Base-by-base conservation (phyloP, 768 basidiomycete species). In the button mushroom (Agaricus bisporus) region DNA sequence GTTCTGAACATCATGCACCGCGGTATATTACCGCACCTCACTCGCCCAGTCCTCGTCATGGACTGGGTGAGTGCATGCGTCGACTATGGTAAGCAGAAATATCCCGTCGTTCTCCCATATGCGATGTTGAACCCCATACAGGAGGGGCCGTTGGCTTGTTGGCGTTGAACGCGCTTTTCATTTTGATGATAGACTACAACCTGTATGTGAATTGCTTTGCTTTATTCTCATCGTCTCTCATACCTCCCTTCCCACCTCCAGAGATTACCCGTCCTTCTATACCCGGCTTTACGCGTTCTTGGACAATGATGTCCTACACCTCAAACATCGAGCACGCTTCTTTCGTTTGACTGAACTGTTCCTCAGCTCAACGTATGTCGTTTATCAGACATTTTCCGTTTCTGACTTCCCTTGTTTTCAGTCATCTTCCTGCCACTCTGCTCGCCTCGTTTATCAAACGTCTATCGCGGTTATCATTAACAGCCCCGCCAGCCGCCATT, bases 211-310 rank as follows among this genome's bases (percentile, higher is more conserved):
- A 46, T 18, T 48, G 43, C 61, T 49, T 37, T 6, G 39, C 12
- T 37, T 15, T 47, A 6, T 20, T 47, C 4, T 20, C 10, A 10
- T 44, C 4, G 51, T 6, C 11, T 20, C 28, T 47, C 18, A 48
- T 51, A 53, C 42, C 49, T 26, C 41, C 49, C 49, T 41, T 62
- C 20, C 41, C n/a, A 37, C 36, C 18, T 6, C 17, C 9, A 98
- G 95, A 9, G 97, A 99, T 62, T 98, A 95, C 63, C 95, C 97
- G 2, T 86, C 85, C 10, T 98, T 99, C 70, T 99, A 97, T 71
- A 88, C 85, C 5, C 85, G 88, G 4, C 79, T 99, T 2, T 98
- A 98, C 65, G 79, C 85, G 1, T 89, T 98, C 65, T 79, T 98
- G 17, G 89, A 95, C 64, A 78, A 86, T 9, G 82, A 94, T 17